A percentile compares a stretch with the other conserved stretches of the same genome.
Evolutionary conservation across 2,329 filamentous ascomycete genomes (phyloP).

Genomic region (Fusarium humuli): DNA sequence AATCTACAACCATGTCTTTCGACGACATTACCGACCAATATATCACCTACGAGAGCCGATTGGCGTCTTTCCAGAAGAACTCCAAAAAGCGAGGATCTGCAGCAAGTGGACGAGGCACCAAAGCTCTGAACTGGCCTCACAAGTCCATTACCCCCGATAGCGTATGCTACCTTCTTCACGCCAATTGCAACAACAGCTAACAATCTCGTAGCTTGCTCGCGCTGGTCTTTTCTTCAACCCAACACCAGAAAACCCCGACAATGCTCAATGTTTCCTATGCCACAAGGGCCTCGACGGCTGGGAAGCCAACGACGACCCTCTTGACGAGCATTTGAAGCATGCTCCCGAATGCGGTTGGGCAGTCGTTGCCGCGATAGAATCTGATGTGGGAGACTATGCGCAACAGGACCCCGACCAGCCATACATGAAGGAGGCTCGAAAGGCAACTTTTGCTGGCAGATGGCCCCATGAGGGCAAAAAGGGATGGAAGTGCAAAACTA

Average conservation of each 20-base stretch:
- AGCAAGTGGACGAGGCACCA: slow-evolving; percentile 63
- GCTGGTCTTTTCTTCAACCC: slow-evolving; percentile 94
- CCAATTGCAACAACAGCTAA: slow-evolving; percentile 37
- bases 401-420: slow-evolving; percentile 80
- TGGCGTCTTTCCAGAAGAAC: slow-evolving; percentile 80
- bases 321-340: slow-evolving; percentile 87
- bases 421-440: slow-evolving; percentile 79
- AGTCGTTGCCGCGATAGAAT: slow-evolving; percentile 72
- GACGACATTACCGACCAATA: slow-evolving; percentile 59
- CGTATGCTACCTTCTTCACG: slow-evolving; percentile 36
- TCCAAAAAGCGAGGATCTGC: slow-evolving; percentile 78
- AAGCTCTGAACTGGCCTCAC: slow-evolving; percentile 82
- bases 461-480: slow-evolving; percentile 94
- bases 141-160: slow-evolving; percentile 50
- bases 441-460: slow-evolving; percentile 81
- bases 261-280: slow-evolving; percentile 91
- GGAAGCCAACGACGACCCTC: slow-evolving; percentile 86
- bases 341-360: slow-evolving; percentile 90
- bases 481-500: slow-evolving; percentile 88
- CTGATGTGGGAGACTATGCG: slow-evolving; percentile 70
- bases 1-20: slow-evolving; percentile 47
- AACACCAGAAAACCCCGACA: slow-evolving; percentile 79
- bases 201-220: slow-evolving; percentile 76
- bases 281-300: slow-evolving; percentile 87
- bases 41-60: slow-evolving; percentile 77